Evolutionary conservation across 192 early-diverging fungal species (phyloP).

Genomic region (Coemansia sp.): DNA sequence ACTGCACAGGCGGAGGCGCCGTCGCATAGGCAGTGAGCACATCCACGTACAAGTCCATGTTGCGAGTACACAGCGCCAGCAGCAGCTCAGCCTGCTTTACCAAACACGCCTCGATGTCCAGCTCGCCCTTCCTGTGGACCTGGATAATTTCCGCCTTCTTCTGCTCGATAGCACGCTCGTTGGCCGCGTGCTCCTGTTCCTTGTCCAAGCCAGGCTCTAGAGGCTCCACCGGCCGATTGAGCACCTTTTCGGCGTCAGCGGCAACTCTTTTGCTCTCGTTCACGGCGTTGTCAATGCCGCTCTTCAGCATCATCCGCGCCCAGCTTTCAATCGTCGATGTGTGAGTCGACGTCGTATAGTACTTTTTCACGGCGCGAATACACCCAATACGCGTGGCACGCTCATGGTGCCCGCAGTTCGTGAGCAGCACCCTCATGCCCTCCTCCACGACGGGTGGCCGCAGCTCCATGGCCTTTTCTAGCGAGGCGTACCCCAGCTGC

Average conservation of each 20-base stretch:
- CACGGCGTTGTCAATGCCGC: conserved; percentile 17
- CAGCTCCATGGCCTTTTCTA: conserved; percentile 51
- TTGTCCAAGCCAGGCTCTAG: not conserved
- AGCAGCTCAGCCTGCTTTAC: conserved; percentile 37
- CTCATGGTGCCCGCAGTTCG: conserved; percentile 38
- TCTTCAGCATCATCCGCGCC: conserved; percentile 20
- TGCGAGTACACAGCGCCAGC: conserved; percentile 55
- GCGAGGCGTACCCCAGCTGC: conserved; percentile 31
- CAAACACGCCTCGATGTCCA: conserved; percentile 22
- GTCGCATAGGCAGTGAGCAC: conserved; percentile 33
- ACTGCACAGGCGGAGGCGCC: conserved; percentile 19
- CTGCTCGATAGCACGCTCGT: conserved; percentile 16
- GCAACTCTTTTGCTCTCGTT: not conserved
- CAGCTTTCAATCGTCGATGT: conserved; percentile 32
- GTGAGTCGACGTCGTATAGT: conserved; percentile 20
- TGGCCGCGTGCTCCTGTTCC: not conserved
- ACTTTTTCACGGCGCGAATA: conserved; percentile 48
- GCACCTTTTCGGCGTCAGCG: not conserved
- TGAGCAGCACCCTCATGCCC: conserved; percentile 40
- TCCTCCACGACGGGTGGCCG: conserved; percentile 40
- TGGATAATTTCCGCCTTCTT: conserved; percentile 18
- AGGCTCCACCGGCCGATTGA: not conserved
- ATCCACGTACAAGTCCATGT: conserved; percentile 27
- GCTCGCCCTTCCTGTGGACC: conserved; percentile 27
- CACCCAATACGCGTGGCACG: conserved; percentile 43